Base-by-base conservation (phyloP, 2,329 filamentous ascomycete species). In the Waltergamsia citrina region DNA sequence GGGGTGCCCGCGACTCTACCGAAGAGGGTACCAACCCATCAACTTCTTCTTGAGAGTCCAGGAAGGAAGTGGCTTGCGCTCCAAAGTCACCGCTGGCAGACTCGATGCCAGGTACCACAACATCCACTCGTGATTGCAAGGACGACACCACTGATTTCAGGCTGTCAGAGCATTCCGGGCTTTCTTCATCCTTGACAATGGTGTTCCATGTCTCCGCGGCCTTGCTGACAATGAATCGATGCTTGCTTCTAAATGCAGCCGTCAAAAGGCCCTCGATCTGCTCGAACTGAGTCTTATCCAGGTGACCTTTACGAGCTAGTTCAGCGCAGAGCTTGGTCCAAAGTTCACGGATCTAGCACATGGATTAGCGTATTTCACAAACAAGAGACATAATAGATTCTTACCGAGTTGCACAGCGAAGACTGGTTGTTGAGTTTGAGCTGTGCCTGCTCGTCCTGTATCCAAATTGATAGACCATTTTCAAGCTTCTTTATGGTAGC, bases 181-280 rank as follows among this genome's bases (percentile, higher is more conserved):
- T 58, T 4, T 73, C 62, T 25, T 72, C 67, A 12, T 69, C 59
- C 15, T 77, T 77, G 47, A 85, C 86, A 0, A 78, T 70, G 1
- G 57, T 51, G 43, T 87, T 88, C 86, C 86, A 95, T 40, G 65
- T 45, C 17, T 60, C 57, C 24, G 63, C 56, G 14, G 67, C 58
- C 48, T 49, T 64, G 52, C 56, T 76, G 41, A 60, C 83, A 45
- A 62, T 70, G 39, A 52, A 60, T 37, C 49, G 59, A 48, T 68
- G 81, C 53, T 61, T 79, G 60, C 62, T 79, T 42, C 54, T 69
- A 54, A 70, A 80, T 2, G 67, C 71, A 9, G 69, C 65, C 27
- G 63, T 68, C 12, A 80, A 49, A 5, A 80, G 49, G 3, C 57
- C 52, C 43, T 80, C 72, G 3, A 86, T 53, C 2, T 62, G 52